Conservation (phyloP, 331 rosid genomes). For the Rhamnella rubrinervis region DNA sequence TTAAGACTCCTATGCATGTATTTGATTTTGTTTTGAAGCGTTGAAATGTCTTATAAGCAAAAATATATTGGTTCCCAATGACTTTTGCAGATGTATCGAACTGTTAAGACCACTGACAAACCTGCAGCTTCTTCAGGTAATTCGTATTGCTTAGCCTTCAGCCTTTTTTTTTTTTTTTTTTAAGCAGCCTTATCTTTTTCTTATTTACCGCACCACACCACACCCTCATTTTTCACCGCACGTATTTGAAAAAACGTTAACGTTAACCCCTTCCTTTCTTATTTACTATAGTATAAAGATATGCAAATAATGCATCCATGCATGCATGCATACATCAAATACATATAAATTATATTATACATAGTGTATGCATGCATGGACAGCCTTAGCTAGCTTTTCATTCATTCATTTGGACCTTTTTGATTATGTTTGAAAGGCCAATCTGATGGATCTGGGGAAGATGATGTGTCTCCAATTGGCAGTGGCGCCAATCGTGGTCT, state of each 20-base stretch:
- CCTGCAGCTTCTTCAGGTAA: conserved; percentile 97
- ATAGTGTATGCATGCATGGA: too few species aligned
- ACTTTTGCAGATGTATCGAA: conserved; percentile 79
- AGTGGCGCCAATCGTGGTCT: conserved; percentile 33
- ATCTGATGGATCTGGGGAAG: conserved; percentile 93
- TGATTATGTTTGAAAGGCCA: conserved; percentile 37
- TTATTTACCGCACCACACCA: background rate
- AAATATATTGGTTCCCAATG: background rate
- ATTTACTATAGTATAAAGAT: too few species aligned
- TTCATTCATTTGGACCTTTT: background rate
- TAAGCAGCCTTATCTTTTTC: conserved; percentile 36
- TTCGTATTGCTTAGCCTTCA: conserved; percentile 50
- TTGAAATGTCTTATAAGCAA: background rate
- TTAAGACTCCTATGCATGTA: background rate
- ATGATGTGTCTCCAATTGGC: conserved; percentile 56
- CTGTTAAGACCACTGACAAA: conserved; percentile 94
- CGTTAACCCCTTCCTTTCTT: background rate
- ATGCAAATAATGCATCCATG: conserved; percentile 11
- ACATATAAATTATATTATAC: background rate
- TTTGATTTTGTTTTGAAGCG: background rate
- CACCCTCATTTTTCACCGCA: background rate
- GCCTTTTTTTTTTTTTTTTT: conserved; percentile 6
- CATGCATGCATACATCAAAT: conserved; percentile 2
- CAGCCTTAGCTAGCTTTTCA: background rate
- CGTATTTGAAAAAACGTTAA: background rate